Evolutionary conservation across 2,329 filamentous ascomycete species (phyloP).

Genomic region (Colletotrichum lini): DNA sequence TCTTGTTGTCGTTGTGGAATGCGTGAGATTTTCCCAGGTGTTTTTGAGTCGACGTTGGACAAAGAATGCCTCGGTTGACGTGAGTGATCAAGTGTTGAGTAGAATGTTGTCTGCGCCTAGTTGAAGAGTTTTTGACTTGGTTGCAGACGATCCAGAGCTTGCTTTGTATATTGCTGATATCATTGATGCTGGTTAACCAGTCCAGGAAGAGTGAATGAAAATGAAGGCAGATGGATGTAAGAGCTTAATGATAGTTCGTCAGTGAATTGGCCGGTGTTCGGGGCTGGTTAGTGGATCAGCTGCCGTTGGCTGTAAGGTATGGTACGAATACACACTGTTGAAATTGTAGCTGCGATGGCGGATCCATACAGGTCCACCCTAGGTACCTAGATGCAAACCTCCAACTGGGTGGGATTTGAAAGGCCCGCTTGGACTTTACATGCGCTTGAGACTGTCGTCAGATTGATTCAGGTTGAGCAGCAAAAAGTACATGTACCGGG

Average conservation of each 20-base stretch:
- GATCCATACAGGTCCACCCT: background rate
- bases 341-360: background rate
- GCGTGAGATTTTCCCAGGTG: background rate
- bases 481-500: background rate
- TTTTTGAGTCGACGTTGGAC: background rate
- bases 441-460: background rate
- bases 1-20: background rate
- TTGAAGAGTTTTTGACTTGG: too few relatives aligned
- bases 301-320: background rate
- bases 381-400: too few relatives aligned
- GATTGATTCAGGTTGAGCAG: background rate
- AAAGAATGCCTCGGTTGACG: background rate
- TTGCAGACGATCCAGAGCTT: background rate
- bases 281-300: conserved; percentile 1
- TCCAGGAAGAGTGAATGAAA: background rate
- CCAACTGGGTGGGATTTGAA: too few relatives aligned
- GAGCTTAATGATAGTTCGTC: background rate
- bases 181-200: background rate
- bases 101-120: background rate
- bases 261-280: background rate
- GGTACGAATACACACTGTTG: background rate
- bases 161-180: background rate
- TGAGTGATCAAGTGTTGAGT: background rate
- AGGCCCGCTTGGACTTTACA: background rate
- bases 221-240: background rate